These are phyloP conservation scores for Atkinsonella texensis DNA, from an alignment of 2,329 filamentous ascomycete genomes.

Conservation along the genomic window DNA sequence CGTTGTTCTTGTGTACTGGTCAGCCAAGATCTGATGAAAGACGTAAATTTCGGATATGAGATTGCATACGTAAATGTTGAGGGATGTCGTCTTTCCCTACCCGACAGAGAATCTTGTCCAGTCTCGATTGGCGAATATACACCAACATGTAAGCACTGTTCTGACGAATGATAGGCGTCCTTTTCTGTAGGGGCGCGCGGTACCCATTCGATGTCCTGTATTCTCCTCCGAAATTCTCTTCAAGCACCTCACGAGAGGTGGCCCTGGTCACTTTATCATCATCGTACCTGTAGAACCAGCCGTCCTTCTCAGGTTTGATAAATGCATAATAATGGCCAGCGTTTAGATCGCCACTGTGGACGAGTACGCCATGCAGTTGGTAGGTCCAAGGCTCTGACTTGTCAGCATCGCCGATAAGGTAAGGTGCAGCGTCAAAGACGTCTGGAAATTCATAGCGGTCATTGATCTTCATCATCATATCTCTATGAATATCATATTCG, in stretches of 20 bases:
- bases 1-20: slow-evolving; percentile 42
- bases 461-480: slow-evolving; percentile 98
- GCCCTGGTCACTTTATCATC: slow-evolving; percentile 95
- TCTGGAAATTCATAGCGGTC: slow-evolving; percentile 86
- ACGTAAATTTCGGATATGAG: background rate
- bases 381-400: slow-evolving; percentile 84
- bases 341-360: slow-evolving; percentile 93
- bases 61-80: slow-evolving; percentile 56
- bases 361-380: slow-evolving; percentile 85
- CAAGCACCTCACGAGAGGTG: slow-evolving; percentile 79
- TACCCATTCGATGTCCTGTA: slow-evolving; percentile 44
- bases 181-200: slow-evolving; percentile 39
- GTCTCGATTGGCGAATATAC: slow-evolving; percentile 76
- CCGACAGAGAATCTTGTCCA: slow-evolving; percentile 71
- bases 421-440: slow-evolving; percentile 71
- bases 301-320: slow-evolving; percentile 83
- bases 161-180: slow-evolving; percentile 47
- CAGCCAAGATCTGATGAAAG: slow-evolving; percentile 5
- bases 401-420: slow-evolving; percentile 76
- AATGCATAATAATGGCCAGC: slow-evolving; percentile 98
- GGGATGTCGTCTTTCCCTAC: slow-evolving; percentile 73
- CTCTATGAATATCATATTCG: slow-evolving; percentile 90
- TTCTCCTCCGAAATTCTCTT: slow-evolving; percentile 94
- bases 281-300: slow-evolving; percentile 93
- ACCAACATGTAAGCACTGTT: slow-evolving; percentile 98